A percentile compares a stretch with the other conserved stretches of the same genome.
phyloP scores from a whole-genome alignment of 768 basidiomycete species.

The Lyophyllum shimeji region DNA sequence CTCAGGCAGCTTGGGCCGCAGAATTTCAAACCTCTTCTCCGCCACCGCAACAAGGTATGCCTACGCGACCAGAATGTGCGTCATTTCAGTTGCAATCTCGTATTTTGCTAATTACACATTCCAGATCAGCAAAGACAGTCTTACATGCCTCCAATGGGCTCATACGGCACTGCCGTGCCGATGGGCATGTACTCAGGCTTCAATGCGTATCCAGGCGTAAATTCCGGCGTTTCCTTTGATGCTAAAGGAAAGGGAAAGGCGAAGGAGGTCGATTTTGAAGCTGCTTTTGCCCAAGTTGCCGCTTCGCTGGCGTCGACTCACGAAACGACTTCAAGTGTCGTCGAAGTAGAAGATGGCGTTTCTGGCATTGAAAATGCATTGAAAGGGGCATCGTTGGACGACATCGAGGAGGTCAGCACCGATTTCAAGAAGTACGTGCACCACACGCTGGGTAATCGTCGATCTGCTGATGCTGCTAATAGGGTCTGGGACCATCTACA shows the following conservation, averaged over 20 bases:
- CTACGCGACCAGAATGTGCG: slow-evolving; percentile 39
- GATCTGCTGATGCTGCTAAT: slow-evolving; percentile 5
- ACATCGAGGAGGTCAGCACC: slow-evolving; percentile 22
- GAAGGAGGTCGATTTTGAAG: slow-evolving; percentile 77
- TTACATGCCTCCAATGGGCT: slow-evolving; percentile 32
- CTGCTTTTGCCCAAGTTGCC: slow-evolving; percentile 72
- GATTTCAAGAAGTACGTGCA: slow-evolving; percentile 56
- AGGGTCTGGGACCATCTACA: slow-evolving; percentile 68
- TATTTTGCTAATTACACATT: not conserved
- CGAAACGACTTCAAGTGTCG: slow-evolving; percentile 46
- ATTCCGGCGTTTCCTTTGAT: slow-evolving; percentile 19
- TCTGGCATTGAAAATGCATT: slow-evolving; percentile 39
- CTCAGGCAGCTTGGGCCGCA: slow-evolving; percentile 48
- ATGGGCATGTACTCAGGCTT: slow-evolving; percentile 35
- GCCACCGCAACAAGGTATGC: slow-evolving; percentile 31
- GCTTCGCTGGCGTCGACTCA: slow-evolving; percentile 49
- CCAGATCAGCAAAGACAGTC: slow-evolving; percentile 43
- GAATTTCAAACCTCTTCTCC: slow-evolving; percentile 47
- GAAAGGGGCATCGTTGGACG: slow-evolving; percentile 33
- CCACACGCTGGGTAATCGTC: not conserved
- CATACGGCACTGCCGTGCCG: slow-evolving; percentile 38
- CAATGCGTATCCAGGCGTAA: slow-evolving; percentile 33
- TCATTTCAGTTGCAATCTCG: not conserved
- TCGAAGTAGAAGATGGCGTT: slow-evolving; percentile 48
- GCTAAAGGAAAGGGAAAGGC: slow-evolving; percentile 79